Conservation (phyloP, 1,284 basidiomycete species). For the Cystobasidium sp. region DNA sequence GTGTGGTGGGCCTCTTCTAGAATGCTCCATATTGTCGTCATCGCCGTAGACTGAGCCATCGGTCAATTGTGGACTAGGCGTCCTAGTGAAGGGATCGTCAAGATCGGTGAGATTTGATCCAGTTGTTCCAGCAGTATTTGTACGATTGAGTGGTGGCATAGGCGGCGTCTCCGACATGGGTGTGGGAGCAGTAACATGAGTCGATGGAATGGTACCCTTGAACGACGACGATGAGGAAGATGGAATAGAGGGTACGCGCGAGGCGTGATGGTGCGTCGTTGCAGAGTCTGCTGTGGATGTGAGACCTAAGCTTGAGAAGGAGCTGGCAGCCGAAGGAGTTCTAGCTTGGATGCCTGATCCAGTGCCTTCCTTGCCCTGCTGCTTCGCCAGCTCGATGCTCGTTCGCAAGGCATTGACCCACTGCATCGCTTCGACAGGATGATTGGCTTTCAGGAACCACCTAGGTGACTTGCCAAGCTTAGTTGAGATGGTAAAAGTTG, state of each 20-base stretch:
- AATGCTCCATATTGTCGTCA: constrained; percentile 30
- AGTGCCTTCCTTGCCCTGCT: constrained; percentile 43
- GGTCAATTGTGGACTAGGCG: constrained; percentile 25
- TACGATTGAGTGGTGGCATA: constrained; percentile 20
- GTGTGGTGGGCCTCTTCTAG: constrained; percentile 65
- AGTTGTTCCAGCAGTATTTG: constrained; percentile 4
- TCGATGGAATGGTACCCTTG: constrained; percentile 3
- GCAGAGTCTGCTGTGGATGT: not conserved
- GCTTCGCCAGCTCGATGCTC: constrained; percentile 66
- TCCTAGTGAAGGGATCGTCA: constrained; percentile 26
- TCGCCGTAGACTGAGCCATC: constrained; percentile 39
- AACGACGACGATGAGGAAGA: constrained; percentile 13
- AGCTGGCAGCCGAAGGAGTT: not conserved
- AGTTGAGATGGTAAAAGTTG: constrained; percentile 81
- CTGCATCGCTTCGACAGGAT: constrained; percentile 83
- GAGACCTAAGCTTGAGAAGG: not conserved
- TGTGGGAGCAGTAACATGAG: constrained; percentile 7
- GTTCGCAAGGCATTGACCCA: constrained; percentile 78
- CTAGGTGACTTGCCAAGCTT: constrained; percentile 64
- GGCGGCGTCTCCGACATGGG: constrained; percentile 6
- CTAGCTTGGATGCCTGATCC: constrained; percentile 4
- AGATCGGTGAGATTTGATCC: constrained; percentile 14
- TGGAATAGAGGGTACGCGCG: constrained; percentile 7
- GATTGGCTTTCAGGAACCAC: constrained; percentile 89
- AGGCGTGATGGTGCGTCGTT: not conserved